phyloP scores from a whole-genome alignment of 352 stramenopile species.

The Pythium angustatum region DNA sequence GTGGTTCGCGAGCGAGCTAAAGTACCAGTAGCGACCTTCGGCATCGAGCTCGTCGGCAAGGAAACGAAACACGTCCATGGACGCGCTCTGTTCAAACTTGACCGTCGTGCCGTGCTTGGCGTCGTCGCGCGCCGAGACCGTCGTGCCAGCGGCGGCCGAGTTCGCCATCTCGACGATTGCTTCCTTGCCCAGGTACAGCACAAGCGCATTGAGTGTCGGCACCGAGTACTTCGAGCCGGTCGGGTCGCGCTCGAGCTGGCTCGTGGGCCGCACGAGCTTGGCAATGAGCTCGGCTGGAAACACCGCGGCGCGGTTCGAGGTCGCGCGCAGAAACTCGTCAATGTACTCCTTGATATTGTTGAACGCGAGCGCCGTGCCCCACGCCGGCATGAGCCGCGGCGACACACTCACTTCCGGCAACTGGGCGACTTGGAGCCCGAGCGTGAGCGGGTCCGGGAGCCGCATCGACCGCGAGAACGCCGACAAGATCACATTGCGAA shows the following conservation, averaged over 20 bases:
- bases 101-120: slow-evolving; percentile 46
- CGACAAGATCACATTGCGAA: slow-evolving; percentile 98
- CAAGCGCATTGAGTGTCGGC: slow-evolving; percentile 92
- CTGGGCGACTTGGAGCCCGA: slow-evolving; percentile 97
- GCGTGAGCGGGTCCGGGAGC: slow-evolving; percentile 97
- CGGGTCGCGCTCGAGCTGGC: slow-evolving; percentile 69
- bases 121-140: slow-evolving; percentile 24
- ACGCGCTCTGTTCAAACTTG: slow-evolving; percentile 86
- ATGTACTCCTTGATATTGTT: slow-evolving; percentile 93
- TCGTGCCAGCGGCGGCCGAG: slow-evolving; percentile 26
- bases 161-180: slow-evolving; percentile 81
- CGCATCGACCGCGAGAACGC: slow-evolving; percentile 97
- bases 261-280: slow-evolving; percentile 66
- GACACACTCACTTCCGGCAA: slow-evolving; percentile 96
- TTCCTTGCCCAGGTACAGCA: slow-evolving; percentile 86
- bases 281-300: slow-evolving; percentile 79
- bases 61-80: slow-evolving; percentile 95
- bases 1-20: slow-evolving; percentile 99
- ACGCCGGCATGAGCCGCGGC: slow-evolving; percentile 94
- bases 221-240: slow-evolving; percentile 87
- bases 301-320: slow-evolving; percentile 86
- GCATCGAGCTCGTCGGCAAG: slow-evolving; percentile 96
- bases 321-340: slow-evolving; percentile 94
- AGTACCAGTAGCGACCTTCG: slow-evolving; percentile 96
- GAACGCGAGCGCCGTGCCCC: slow-evolving; percentile 90